Conservation (phyloP, 306 rosid species). For the Cucurbita moschata region DNA sequence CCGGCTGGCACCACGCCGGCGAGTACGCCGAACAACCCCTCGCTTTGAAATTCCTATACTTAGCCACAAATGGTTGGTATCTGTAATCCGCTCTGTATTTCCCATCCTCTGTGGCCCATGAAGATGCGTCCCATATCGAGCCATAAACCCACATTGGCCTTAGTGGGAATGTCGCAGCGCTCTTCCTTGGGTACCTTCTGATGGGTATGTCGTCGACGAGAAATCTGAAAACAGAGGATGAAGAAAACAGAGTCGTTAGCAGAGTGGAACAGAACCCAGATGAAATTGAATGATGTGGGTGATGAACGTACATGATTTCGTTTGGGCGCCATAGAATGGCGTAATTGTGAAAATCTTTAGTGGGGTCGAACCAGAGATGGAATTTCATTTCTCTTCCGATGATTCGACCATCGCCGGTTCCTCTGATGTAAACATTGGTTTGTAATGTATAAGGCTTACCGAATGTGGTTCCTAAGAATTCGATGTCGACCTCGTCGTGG, state of each 20-base stretch:
- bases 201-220: slow-evolving; percentile 93
- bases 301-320: slow-evolving; percentile 56
- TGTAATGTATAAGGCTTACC: slow-evolving; percentile 92
- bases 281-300: neutral
- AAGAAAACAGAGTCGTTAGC: neutral
- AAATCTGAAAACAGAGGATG: slow-evolving; percentile 33
- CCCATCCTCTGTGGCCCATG: slow-evolving; percentile 99
- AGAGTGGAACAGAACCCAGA: neutral
- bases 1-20: slow-evolving; percentile 47
- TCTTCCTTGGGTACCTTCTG: slow-evolving; percentile 73
- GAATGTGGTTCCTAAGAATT: slow-evolving; percentile 88
- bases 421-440: slow-evolving; percentile 87
- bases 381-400: slow-evolving; percentile 96
- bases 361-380: slow-evolving; percentile 94
- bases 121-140: slow-evolving; percentile 97
- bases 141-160: slow-evolving; percentile 98
- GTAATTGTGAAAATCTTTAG: slow-evolving; percentile 67
- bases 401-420: slow-evolving; percentile 79
- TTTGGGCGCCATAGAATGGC: slow-evolving; percentile 80
- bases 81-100: slow-evolving; percentile 86
- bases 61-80: slow-evolving; percentile 86
- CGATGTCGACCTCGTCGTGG: slow-evolving; percentile 97
- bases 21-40: slow-evolving; percentile 76
- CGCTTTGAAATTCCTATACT: slow-evolving; percentile 58
- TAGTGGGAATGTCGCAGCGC: slow-evolving; percentile 54